Evolutionary conservation across 2,329 filamentous ascomycete species (phyloP).

Genomic region (Fusarium pseudograminearum): DNA sequence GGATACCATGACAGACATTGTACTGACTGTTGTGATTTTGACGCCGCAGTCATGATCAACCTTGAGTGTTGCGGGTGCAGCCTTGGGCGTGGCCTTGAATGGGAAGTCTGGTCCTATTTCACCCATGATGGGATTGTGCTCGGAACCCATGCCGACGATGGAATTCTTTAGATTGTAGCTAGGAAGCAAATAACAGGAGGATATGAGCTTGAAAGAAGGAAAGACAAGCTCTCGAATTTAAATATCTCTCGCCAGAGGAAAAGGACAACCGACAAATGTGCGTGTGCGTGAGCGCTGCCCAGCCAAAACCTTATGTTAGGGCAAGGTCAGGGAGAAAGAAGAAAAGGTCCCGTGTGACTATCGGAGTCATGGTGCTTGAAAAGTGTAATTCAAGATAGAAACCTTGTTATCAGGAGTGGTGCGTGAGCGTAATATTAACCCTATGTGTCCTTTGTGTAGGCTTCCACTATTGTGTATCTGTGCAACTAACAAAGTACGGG

Average conservation of each 20-base stretch:
- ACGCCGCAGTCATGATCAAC: constrained; percentile 21
- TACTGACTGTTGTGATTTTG: constrained; percentile 14
- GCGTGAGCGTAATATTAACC: background rate
- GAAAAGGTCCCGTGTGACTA: too few relatives aligned
- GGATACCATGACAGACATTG: background rate
- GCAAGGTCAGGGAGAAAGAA: too few relatives aligned
- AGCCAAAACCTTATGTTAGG: too few relatives aligned
- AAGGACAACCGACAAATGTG: background rate
- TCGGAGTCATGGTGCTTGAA: too few relatives aligned
- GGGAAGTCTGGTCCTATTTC: constrained; percentile 14
- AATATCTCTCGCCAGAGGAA: background rate
- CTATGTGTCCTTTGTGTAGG: background rate
- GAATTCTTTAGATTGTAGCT: background rate
- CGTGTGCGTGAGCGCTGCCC: background rate
- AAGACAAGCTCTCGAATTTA: background rate
- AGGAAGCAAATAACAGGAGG: background rate
- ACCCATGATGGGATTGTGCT: constrained; percentile 5
- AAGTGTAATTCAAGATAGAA: too few relatives aligned
- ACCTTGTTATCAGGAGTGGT: too few relatives aligned
- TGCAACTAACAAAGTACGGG: constrained; percentile 7
- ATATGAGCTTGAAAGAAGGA: background rate
- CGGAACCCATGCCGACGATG: background rate
- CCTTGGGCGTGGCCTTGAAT: constrained; percentile 12
- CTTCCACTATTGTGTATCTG: background rate
- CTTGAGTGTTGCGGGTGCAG: constrained; percentile 3